A percentile compares a stretch with the other conserved stretches of the same genome.
Evolutionary conservation across 2,329 filamentous ascomycete species (phyloP).

Genomic region (Akanthomyces muscarius): DNA sequence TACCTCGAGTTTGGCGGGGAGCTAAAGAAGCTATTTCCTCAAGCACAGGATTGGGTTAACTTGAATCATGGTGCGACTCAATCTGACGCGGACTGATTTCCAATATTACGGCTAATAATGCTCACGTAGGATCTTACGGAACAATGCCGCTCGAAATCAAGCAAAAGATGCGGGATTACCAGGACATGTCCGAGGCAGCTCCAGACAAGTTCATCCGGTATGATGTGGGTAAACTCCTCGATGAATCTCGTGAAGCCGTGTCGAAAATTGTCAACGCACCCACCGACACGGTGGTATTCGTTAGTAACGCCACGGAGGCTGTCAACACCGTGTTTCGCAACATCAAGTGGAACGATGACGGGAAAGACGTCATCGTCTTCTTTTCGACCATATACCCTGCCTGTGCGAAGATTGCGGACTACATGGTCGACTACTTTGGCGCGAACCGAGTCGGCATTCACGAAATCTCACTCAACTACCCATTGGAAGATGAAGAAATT

Average conservation of each 20-base stretch:
- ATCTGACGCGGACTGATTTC: not conserved
- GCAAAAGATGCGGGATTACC: constrained; percentile 57
- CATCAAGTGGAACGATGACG: constrained; percentile 61
- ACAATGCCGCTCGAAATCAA: constrained; percentile 63
- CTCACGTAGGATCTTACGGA: constrained; percentile 67
- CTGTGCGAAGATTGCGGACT: constrained; percentile 70
- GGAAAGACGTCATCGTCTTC: constrained; percentile 73
- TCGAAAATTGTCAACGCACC: constrained; percentile 64
- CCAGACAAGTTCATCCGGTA: constrained; percentile 77
- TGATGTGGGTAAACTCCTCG: constrained; percentile 58
- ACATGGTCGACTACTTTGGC: constrained; percentile 61
- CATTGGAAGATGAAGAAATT: constrained; percentile 65
- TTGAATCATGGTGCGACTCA: constrained; percentile 16
- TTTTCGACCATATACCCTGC: constrained; percentile 77
- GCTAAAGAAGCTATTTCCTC: constrained; percentile 11
- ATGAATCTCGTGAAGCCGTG: constrained; percentile 60
- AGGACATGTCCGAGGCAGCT: constrained; percentile 60
- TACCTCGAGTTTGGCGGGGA: constrained; percentile 15
- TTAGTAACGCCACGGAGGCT: constrained; percentile 75
- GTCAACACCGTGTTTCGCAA: constrained; percentile 78
- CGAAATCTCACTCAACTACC: constrained; percentile 62
- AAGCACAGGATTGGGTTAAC: constrained; percentile 8
- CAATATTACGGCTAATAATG: not conserved
- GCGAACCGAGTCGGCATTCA: constrained; percentile 38
- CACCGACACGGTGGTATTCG: constrained; percentile 65